Evolutionary conservation across 179 eudicot species (phyloP).

Genomic region (Gypsophila paniculata): DNA sequence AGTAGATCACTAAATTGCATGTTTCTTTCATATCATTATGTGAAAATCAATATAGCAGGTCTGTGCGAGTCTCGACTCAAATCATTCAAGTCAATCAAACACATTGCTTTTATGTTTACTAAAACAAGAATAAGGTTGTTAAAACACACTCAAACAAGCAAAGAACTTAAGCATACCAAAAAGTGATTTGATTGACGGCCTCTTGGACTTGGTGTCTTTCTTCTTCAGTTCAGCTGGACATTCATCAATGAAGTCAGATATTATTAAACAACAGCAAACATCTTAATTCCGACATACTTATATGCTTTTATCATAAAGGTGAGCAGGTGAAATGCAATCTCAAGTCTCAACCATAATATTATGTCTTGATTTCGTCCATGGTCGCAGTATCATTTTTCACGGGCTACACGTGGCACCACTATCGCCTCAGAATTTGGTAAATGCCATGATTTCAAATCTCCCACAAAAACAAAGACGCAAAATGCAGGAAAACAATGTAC

Average conservation of each 20-base stretch:
- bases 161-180: conserved; percentile 52
- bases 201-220: conserved; percentile 71
- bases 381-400: no score
- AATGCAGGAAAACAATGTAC: conserved; percentile 12
- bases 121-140: background rate
- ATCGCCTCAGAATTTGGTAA: no score
- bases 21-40: background rate
- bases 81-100: background rate
- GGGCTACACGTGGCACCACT: no score
- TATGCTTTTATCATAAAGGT: background rate
- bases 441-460: background rate
- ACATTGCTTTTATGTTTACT: background rate
- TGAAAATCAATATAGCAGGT: background rate
- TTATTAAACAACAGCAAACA: background rate
- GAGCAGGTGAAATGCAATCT: conserved; percentile 8
- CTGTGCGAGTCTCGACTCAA: background rate
- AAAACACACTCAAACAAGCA: background rate
- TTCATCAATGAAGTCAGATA: conserved; percentile 14
- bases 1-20: background rate
- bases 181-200: conserved; percentile 85
- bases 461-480: conserved; percentile 10
- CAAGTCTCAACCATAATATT: background rate
- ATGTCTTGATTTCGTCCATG: no score
- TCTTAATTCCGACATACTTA: background rate
- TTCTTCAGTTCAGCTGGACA: conserved; percentile 92